Base-by-base conservation (phyloP, 495 filamentous ascomycete species). In the Oidiodendron maius region DNA sequence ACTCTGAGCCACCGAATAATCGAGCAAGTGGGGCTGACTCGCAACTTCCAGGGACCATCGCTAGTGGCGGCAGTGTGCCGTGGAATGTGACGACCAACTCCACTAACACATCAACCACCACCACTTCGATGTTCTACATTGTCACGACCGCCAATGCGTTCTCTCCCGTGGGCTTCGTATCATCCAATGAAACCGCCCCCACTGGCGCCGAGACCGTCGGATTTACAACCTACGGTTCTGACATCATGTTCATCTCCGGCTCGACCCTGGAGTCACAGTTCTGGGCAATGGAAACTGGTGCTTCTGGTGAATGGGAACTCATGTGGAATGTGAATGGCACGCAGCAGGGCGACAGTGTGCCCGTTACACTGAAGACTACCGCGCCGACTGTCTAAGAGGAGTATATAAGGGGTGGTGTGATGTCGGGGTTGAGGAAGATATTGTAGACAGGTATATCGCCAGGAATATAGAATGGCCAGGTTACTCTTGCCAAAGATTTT, bases 261-360 rank as follows among this genome's bases (percentile, higher is more conserved):
- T 9, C 18, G 8, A 45, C 18, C 26, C 28, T 32, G 3, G 11
- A 32, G 4, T 2, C 25, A 11, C 43, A 46, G 28, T 46, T 46
- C 15, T 46, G 25, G 26, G 43, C 26, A 46, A 5, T 28, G 43
- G n/a, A 25, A 3, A 46, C 24, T 8, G 26, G 6, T 46, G 28
- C 18, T 21, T 8, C 39, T 35, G 26, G 21, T 18, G 26, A 8
- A 11, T 46, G 43, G 43, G 24, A 28, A n/a, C 10, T 35, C 15
- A 3, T 46, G 11, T 46, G 43, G 43, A 46, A 46, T 36, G 16
- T 16, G 26, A 32, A 34, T 35, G 43, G 43, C 15, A 34, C 4
- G 11, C 34, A 21, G 17, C 43, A 35, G 24, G 43, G 20, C n/a
- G 43, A 18, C 15, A 46, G 43, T 46, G 43, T 36, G 26, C 26